A percentile compares a stretch with the other conserved stretches of the same genome.
These are phyloP conservation scores for Aspergillus kassunensis DNA, from an alignment of 495 filamentous ascomycete species.

Conservation along the genomic window DNA sequence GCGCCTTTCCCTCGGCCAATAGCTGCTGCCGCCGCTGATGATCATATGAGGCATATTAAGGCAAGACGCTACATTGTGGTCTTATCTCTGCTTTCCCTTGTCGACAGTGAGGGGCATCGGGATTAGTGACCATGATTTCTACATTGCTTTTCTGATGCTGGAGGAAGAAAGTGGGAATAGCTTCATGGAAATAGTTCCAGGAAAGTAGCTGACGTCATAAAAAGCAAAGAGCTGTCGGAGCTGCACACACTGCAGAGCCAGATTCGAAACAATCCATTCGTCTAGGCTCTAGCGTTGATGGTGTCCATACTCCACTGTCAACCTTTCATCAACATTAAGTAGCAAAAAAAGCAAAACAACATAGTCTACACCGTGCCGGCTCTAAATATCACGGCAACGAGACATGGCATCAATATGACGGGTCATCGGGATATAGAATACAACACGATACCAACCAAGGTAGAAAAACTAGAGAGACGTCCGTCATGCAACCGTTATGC, in stretches of 20 bases:
- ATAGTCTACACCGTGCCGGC: conserved; percentile 28
- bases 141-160: no score
- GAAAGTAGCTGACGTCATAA: background rate
- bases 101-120: no score
- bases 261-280: background rate
- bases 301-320: no score
- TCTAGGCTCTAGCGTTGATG: conserved; percentile 8
- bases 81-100: no score
- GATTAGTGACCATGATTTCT: no score
- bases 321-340: background rate
- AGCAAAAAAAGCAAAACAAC: conserved; percentile 21
- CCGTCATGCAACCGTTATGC: conserved; percentile 13
- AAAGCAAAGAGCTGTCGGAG: background rate
- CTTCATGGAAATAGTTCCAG: background rate
- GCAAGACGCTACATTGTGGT: background rate
- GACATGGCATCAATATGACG: background rate
- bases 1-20: background rate
- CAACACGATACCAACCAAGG: background rate
- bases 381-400: background rate
- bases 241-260: background rate
- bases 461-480: background rate
- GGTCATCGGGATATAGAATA: conserved; percentile 1
- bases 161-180: background rate
- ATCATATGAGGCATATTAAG: background rate
- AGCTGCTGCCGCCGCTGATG: conserved; percentile 2